Evolutionary conservation across 2,329 filamentous ascomycete species (phyloP), one percentile per base, ranked within the genome.

Genomic region (Fusarium poae): DNA sequence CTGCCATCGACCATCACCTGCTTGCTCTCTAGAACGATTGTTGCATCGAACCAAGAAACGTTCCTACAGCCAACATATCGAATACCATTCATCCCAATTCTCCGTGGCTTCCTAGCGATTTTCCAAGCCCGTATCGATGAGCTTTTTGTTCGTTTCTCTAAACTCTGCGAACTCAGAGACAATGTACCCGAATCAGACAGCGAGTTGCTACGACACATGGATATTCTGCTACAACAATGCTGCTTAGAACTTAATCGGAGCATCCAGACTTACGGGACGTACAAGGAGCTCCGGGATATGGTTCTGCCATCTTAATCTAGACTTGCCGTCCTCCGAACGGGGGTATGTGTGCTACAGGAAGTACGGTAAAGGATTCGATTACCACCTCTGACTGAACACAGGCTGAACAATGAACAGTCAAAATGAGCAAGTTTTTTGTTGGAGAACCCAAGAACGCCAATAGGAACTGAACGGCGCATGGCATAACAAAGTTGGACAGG

Each of bases 201-300:
- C 13, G 32, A 43, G 7, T 35, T 29, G 12, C 18, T 27, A 3
- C 42, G 37, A 5, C 6, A 21, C 11, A 35, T 55, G n/a, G 39
- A 57, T 1, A 35, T 45, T 2, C 62, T 67, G 15, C 27, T 53
- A 23, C 43, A 20, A 5, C 52, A 66, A 11, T 57, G 57, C 25
- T 45, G 56, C 29, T 18, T 49, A 3, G 62, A 65, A n/a, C n/a
- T 44, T 9, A 15, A 29, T n/a, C 62, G 63, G 63, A 27, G 35
- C 32, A 37, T 53, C 39, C 23, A 20, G 2, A 62, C 37, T 3
- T 45, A 27, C 11, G 43, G 44, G 9, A 53, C 27, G 4, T 65
- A 55, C 29, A 50, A 20, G 27, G 10, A 40, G 3, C 32, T 65
- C 29, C 56, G 45, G 32, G 37, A 55, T 15, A 30, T 42, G 44